These are phyloP conservation scores for Henckelia pumila DNA, from an alignment of 257 asterid genomes.

Conservation along the genomic window DNA sequence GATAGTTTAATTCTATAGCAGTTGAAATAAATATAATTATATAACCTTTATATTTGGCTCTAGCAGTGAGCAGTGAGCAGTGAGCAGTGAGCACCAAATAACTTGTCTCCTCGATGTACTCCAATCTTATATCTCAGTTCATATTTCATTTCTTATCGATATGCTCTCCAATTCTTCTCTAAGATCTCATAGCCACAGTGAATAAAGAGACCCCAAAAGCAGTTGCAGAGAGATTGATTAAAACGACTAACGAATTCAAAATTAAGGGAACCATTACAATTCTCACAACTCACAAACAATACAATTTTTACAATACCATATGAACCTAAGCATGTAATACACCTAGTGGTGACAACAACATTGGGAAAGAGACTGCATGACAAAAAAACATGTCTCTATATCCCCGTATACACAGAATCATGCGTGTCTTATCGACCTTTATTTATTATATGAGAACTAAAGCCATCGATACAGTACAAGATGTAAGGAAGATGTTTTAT, in stretches of 20 bases:
- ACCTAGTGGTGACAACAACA: background rate
- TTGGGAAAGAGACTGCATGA: constrained; percentile 11
- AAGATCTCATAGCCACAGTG: background rate
- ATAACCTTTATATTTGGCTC: no score
- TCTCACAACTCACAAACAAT: no score
- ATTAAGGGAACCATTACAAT: background rate
- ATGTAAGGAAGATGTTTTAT: constrained; percentile 22
- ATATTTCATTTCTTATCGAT: no score
- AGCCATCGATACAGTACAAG: background rate
- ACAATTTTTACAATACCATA: background rate
- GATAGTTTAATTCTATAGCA: no score
- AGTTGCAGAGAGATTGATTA: background rate
- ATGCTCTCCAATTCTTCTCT: no score
- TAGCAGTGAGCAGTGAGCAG: no score
- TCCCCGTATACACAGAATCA: constrained; percentile 24
- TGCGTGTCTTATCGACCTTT: constrained; percentile 28
- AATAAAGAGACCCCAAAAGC: background rate
- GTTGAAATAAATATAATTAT: no score
- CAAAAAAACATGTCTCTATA: constrained; percentile 2
- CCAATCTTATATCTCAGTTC: no score
- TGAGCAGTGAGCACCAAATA: no score
- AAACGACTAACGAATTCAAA: background rate
- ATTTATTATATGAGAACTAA: constrained; percentile 26
- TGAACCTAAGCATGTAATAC: background rate
- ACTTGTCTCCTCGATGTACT: no score